Evolutionary conservation across 2,329 filamentous ascomycete species (phyloP).

Genomic region (Moelleriella libera): DNA sequence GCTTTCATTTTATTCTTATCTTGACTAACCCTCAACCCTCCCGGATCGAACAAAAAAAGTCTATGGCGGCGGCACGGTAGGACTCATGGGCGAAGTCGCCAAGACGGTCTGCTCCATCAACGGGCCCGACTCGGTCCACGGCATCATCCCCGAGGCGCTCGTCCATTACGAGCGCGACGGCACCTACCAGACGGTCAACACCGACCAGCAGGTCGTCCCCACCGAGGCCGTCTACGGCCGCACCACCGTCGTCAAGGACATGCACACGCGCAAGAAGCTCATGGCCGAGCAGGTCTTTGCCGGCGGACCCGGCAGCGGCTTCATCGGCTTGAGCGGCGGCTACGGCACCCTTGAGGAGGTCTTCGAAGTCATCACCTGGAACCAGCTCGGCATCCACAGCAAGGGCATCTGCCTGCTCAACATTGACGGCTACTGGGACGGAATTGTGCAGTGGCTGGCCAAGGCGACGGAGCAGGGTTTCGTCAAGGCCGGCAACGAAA

Average conservation of each 20-base stretch:
- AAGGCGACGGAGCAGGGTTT: conserved; percentile 67
- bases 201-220: conserved; percentile 41
- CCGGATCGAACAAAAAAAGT: conserved; percentile 31
- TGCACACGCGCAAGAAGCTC: conserved; percentile 90
- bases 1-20: no score
- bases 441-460: conserved; percentile 67
- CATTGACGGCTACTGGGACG: conserved; percentile 84
- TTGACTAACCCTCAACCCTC: background rate
- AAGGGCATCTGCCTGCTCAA: conserved; percentile 72
- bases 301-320: conserved; percentile 72
- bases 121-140: conserved; percentile 73
- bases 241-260: conserved; percentile 83
- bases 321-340: conserved; percentile 77
- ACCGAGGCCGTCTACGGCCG: conserved; percentile 57
- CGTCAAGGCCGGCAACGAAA: conserved; percentile 52
- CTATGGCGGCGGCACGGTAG: conserved; percentile 88
- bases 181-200: conserved; percentile 31
- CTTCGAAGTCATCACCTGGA: conserved; percentile 86
- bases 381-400: conserved; percentile 85
- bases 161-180: conserved; percentile 63
- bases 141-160: conserved; percentile 81
- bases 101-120: conserved; percentile 71
- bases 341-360: conserved; percentile 96
- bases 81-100: conserved; percentile 90
- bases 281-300: conserved; percentile 83